Conservation (phyloP, 768 basidiomycete genomes). For the Termitomyces sp. region DNA sequence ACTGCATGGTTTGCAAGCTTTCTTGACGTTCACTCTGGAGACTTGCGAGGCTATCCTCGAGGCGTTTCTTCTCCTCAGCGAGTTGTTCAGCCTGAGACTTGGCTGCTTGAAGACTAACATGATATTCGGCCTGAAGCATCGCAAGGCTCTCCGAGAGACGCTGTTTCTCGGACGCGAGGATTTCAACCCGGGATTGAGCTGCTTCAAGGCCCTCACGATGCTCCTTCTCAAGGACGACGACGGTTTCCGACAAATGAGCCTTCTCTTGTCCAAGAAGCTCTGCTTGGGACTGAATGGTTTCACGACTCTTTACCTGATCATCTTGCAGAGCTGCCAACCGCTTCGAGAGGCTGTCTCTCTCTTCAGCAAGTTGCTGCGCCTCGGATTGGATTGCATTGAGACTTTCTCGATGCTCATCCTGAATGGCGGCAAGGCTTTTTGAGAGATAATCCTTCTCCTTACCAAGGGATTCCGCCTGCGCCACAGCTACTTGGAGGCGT, state of each 20-base stretch:
- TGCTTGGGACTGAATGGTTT: conserved; percentile 3
- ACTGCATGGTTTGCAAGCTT: conserved; percentile 3
- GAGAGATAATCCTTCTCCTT: conserved; percentile 10
- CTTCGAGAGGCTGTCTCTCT: conserved; percentile 4
- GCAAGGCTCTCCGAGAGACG: conserved; percentile 3
- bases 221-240: conserved; percentile 5
- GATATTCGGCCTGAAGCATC: conserved; percentile 6
- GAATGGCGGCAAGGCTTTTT: neutral
- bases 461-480: conserved; percentile 4
- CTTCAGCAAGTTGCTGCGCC: conserved; percentile 1
- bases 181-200: neutral
- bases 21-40: conserved; percentile 9
- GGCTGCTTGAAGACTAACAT: conserved; percentile 1
- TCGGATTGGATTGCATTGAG: neutral
- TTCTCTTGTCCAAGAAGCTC: conserved; percentile 8
- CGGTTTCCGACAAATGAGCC: conserved; percentile 1
- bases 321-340: conserved; percentile 1
- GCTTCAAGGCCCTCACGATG: conserved; percentile 3
- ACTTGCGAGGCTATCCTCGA: conserved; percentile 1
- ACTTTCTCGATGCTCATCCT: conserved; percentile 10
- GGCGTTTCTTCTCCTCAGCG: conserved; percentile 3
- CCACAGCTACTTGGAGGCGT: neutral
- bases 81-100: conserved; percentile 1
- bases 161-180: conserved; percentile 5
- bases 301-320: neutral